Evolutionary conservation across 495 filamentous ascomycete species (phyloP).

Genomic region (Aspergillus campestris): DNA sequence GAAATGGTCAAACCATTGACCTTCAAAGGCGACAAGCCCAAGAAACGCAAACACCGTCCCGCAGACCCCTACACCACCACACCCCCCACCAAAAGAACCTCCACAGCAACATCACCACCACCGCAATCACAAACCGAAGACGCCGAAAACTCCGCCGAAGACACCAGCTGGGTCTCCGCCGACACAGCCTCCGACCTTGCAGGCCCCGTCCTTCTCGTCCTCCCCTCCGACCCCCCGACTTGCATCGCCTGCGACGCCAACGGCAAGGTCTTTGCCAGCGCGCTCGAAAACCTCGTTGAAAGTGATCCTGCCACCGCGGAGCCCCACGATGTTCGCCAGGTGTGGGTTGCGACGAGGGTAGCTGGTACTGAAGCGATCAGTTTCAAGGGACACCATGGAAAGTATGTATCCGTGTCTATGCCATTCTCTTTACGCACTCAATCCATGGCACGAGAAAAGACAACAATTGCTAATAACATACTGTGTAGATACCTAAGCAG

Average conservation of each 20-base stretch:
- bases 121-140: constrained; percentile 24
- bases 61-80: constrained; percentile 14
- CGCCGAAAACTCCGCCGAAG: constrained; percentile 41
- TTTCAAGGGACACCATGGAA: constrained; percentile 83
- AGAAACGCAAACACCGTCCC: constrained; percentile 68
- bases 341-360: constrained; percentile 84
- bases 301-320: constrained; percentile 71
- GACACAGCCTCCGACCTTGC: constrained; percentile 65
- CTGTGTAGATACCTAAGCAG: constrained; percentile 58
- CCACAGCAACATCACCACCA: constrained; percentile 29
- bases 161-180: constrained; percentile 86
- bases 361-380: constrained; percentile 72
- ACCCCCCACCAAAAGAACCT: constrained; percentile 18
- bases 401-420: constrained; percentile 37
- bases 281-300: constrained; percentile 76
- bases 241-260: constrained; percentile 76
- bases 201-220: constrained; percentile 75
- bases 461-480: background rate
- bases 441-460: background rate
- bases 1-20: constrained; percentile 69
- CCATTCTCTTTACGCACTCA: constrained; percentile 1
- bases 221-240: constrained; percentile 59
- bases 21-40: constrained; percentile 95
- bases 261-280: constrained; percentile 73
- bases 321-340: constrained; percentile 89